These are phyloP conservation scores for Excoecaria cochinchinensis DNA, from an alignment of 345 rosid species.

Conservation along the genomic window DNA sequence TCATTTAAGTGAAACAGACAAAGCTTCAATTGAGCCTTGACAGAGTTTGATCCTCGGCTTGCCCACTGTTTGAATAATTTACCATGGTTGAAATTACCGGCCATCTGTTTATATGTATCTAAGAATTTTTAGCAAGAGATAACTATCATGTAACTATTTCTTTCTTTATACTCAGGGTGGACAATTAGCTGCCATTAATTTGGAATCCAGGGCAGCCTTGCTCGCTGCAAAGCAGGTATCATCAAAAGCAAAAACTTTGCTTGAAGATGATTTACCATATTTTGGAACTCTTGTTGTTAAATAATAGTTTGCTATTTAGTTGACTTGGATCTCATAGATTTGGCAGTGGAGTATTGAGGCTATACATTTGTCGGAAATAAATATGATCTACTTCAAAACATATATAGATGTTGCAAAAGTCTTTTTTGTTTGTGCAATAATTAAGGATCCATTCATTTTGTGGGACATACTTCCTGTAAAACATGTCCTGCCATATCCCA, in stretches of 20 bases:
- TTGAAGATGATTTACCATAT: background rate
- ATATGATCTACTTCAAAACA: background rate
- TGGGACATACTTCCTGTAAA: background rate
- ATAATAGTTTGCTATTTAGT: background rate
- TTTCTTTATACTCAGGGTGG: slow-evolving; percentile 56
- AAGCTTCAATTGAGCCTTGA: background rate
- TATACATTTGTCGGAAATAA: background rate
- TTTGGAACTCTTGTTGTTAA: background rate
- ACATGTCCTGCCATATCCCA: background rate
- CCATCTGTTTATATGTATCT: background rate
- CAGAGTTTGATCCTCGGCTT: background rate
- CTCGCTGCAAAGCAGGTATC: slow-evolving; percentile 83
- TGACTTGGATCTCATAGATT: background rate
- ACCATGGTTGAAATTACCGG: background rate
- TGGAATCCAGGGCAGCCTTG: slow-evolving; percentile 86
- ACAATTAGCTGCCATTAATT: slow-evolving; percentile 61
- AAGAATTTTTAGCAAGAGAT: background rate
- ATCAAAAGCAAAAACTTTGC: background rate
- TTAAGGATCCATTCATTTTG: background rate
- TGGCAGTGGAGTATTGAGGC: background rate
- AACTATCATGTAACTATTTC: background rate
- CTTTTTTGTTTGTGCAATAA: background rate
- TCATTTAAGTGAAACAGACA: background rate
- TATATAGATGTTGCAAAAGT: background rate
- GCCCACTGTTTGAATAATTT: background rate